Base-by-base conservation (phyloP, 148 eudicot species). In the Vaccinium vitisidaea region DNA sequence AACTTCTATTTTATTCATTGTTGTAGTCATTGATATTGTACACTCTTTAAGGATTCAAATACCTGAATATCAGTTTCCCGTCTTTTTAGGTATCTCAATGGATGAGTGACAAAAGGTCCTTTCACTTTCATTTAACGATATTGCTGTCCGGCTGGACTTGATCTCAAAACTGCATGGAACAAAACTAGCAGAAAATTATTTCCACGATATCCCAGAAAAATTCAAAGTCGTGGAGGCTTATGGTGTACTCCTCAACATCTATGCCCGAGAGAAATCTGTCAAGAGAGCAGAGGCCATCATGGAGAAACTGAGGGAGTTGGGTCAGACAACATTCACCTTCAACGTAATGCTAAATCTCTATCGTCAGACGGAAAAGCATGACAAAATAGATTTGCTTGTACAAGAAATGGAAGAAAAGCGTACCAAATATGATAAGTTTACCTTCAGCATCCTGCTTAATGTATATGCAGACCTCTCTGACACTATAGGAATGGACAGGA, bases 201-300 rank as follows among this genome's bases (percentile, higher is more conserved):
- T 91, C 85, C 80, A 80, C 12, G 81, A 76, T 10, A 80, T 86
- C 73, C 81, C 88, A 61, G 55, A 83, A 63, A 30, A 87, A n/a
- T 78, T n/a, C 4, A 89, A 67, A 84, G 52, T 59, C 13, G 4
- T 55, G 8, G 83, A 79, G 81, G 85, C 81, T 84, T 90, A 90
- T 79, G 43, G 77, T 77, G 79, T 86, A 36, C 89, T 91, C 82
- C 93, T 91, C 80, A 77, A 71, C 82, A 86, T 89, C 87, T 90
- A 88, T 82, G 75, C 88, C 23, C 84, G 79, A 1, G 84, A 13
- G 71, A 88, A 84, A 81, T 63, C 76, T n/a, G 86, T 89, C 49
- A 90, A 89, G 59, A 91, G 89, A 82, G 93, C 93, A 43, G 91
- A 89, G 63, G 88, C 83, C 81, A 74, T 83, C 79, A 48, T 89